These are phyloP conservation scores for Metschnikowia proteae DNA, from an alignment of 805 yeast species.

Conservation along the genomic window DNA sequence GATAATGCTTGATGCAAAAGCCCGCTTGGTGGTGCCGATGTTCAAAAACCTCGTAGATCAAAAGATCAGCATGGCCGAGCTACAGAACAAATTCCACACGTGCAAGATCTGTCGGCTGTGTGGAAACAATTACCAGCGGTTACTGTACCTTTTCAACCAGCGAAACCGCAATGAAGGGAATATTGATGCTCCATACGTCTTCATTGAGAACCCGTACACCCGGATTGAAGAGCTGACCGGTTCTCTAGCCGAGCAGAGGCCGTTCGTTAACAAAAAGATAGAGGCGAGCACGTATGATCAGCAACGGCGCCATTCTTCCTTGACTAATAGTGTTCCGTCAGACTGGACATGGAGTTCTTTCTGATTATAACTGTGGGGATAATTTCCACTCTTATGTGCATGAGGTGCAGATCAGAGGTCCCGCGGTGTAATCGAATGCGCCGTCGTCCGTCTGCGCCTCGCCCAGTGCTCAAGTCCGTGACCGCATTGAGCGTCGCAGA, in stretches of 20 bases:
- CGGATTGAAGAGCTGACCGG: background rate
- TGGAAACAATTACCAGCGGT: constrained; percentile 16
- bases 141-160: constrained; percentile 30
- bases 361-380: constrained; percentile 10
- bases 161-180: constrained; percentile 16
- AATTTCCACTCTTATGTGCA: background rate
- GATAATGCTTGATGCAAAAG: constrained; percentile 18
- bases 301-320: background rate
- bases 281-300: constrained; percentile 2
- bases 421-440: background rate
- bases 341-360: constrained; percentile 57
- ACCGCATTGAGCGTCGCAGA: background rate
- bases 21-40: constrained; percentile 37
- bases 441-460: background rate
- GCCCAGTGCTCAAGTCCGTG: background rate
- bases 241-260: background rate
- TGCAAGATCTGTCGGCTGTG: constrained; percentile 20
- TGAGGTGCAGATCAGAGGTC: background rate
- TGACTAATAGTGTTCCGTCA: constrained; percentile 12
- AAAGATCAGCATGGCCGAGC: constrained; percentile 4
- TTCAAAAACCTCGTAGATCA: constrained; percentile 19
- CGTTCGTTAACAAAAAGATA: background rate
- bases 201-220: constrained; percentile 33
- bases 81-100: constrained; percentile 13
- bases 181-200: constrained; percentile 21